Base-by-base conservation (phyloP, 2,329 filamentous ascomycete genomes). In the Stenocarpella maydis region DNA sequence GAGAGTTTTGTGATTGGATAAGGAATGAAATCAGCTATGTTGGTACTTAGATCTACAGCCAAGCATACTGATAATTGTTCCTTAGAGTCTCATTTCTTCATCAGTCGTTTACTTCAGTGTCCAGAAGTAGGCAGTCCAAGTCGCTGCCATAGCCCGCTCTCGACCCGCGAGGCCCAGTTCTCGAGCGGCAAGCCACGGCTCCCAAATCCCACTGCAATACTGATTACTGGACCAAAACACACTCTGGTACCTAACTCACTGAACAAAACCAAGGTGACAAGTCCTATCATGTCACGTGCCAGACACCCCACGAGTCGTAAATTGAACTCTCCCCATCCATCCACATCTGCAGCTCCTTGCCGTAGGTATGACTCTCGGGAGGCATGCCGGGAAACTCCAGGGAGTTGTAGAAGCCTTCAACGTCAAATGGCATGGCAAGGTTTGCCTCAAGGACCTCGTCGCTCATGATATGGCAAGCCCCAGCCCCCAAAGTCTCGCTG, bases 271-370 rank as follows among this genome's bases (percentile, higher is more conserved):
- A 39, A n/a, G 37, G n/a, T 12, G 8, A 17, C 47, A 26, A 41
- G 15, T 28, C 41, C 7, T 49, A 24, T 58, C 24, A 67, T n/a
- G 45, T 67, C n/a, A 67, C 64, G 26, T 67, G 64, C 64, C 64
- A 67, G n/a, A 55, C 39, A 49, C 58, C 69, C 61, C 50, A 58
- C 10, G 61, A 41, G 28, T 37, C 24, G 15, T 28, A 31, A 28
- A 31, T n/a, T 41, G 26, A 45, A 43, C 45, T 49, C 7, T 65
- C 67, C 63, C 69, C 69, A 1, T 64, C 47, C 63, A 69, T 45
- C 69, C 69, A 71, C 37, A 50, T 55, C 55, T 71, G 60, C 15
- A 71, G 19, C 55, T 69, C 69, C 34, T 67, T 60, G 14, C 26
- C 45, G 24, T 69, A 54, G 7, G 69, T 71, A 47, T 71, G 67